These are phyloP conservation scores for Anisodus tanguticus DNA, from an alignment of 257 asterid genomes.

Conservation along the genomic window DNA sequence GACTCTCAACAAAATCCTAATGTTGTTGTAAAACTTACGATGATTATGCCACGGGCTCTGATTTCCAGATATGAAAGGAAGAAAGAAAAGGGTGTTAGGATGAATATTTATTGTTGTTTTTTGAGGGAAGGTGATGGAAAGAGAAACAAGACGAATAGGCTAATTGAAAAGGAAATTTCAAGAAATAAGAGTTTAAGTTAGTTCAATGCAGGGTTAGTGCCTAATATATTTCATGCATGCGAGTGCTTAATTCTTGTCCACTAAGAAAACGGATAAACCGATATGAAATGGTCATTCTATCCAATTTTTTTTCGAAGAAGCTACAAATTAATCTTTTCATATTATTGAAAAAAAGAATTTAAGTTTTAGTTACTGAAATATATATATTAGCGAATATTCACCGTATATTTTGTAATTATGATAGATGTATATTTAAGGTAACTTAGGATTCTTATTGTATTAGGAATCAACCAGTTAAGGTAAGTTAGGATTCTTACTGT, in stretches of 20 bases:
- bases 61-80: not conserved
- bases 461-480: no score
- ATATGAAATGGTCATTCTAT: not conserved
- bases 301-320: not conserved
- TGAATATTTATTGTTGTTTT: slow-evolving; percentile 15
- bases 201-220: slow-evolving; percentile 14
- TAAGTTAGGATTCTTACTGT: no score
- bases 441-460: no score
- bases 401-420: no score
- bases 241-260: slow-evolving; percentile 10
- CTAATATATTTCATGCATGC: slow-evolving; percentile 10
- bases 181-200: slow-evolving; percentile 10
- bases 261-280: slow-evolving; percentile 1
- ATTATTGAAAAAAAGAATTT: no score
- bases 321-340: not conserved
- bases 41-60: not conserved
- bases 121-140: not conserved
- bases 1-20: not conserved
- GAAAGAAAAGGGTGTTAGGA: slow-evolving; percentile 28
- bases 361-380: no score
- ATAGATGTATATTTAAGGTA: no score
- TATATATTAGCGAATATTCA: no score
- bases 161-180: not conserved
- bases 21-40: not conserved
- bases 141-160: not conserved